Evolutionary conservation across 1,284 basidiomycete genomes (phyloP), one percentile per base, ranked within the genome.

Genomic region (Apiotrichum sp.): DNA sequence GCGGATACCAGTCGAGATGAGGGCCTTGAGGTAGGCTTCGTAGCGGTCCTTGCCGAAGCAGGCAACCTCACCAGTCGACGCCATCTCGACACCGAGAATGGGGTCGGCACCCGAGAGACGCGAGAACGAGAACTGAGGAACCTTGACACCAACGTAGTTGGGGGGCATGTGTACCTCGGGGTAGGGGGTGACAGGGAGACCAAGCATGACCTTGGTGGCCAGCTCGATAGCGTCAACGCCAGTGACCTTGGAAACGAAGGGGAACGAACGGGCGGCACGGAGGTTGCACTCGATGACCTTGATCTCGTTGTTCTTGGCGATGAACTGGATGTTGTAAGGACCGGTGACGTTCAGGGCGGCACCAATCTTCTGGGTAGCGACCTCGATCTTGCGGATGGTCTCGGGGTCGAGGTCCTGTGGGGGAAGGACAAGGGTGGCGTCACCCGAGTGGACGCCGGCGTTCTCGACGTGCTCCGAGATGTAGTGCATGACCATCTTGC

Each of bases 251-350:
- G 91, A 95, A 45, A 98, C 95, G 80, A 98, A 98, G 53, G 96
- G 95, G 86, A 97, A 98, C 1, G 95, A 98, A 58, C 96, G 86
- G 34, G 95, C 93, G 3, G 96, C 96, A 60, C 95, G 91, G 41
- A 98, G 81, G 77, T 98, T 98, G 79, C 95, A 98, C 77, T 98
- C 95, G 74, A 98, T 98, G 67, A 98, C 95, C 83, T 98, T 97
- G 83, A 98, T 98, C 77, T 98, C 95, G 79, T 98, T 98, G 80
- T 98, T 89, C 83, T 98, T 98, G 57, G 93, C 93, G 68, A 98
- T 97, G 79, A 98, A 97, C 79, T 98, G 96, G 73, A 98, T 98
- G 77, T 98, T 98, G 84, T 89, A 98, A 2, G 95, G 96, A 32
- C 95, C 96, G 4, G 95, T 98, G 52, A 98, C 93, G 74, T 98